These are phyloP conservation scores for Plasmodium inui DNA, from an alignment of 169 alveolate species.

Conservation along the genomic window DNA sequence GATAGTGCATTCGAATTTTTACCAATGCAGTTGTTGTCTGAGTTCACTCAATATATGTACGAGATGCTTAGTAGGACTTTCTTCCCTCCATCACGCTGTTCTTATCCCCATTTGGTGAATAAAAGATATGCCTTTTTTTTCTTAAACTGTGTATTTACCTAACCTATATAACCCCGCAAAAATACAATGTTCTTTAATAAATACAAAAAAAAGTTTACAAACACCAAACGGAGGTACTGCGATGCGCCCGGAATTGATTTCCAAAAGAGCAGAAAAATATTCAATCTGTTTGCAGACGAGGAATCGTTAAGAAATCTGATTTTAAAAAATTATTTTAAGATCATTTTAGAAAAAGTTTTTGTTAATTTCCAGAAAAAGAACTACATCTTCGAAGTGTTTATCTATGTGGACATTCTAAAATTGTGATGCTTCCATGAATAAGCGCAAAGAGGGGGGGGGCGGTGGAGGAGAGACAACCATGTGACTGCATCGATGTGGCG, in stretches of 20 bases:
- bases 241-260: conserved; percentile 1
- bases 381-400: conserved; percentile 43
- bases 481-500: not conserved
- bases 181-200: conserved; percentile 26
- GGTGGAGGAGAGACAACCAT: not conserved
- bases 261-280: not conserved
- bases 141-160: not conserved
- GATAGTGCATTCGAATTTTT: not conserved
- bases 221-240: conserved; percentile 68
- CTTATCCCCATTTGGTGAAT: not conserved
- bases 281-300: not conserved
- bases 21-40: not conserved
- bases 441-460: not conserved
- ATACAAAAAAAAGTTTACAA: conserved; percentile 38
- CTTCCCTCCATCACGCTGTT: not conserved
- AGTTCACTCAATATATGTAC: not conserved
- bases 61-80: not conserved
- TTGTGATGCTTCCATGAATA: conserved; percentile 17
- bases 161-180: not conserved
- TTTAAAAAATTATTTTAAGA: conserved; percentile 48
- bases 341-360: conserved; percentile 24
- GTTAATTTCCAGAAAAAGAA: conserved; percentile 47
- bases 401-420: conserved; percentile 63
- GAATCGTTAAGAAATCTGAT: conserved; percentile 36
- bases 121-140: not conserved